A percentile compares a stretch with the other conserved stretches of the same genome.
Conservation (phyloP, 78 protist species). For the slime mould (Dictyostelium discoideum) region dicty_2.7 NC_007088.5:3047001-3047500, state of each 20-base stretch:
- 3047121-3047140: not conserved
- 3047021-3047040: slow-evolving; percentile 16
- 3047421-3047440: slow-evolving; percentile 69
- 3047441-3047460: slow-evolving; percentile 74
- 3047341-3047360: slow-evolving; percentile 36
- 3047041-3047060: not conserved
- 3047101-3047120: not conserved
- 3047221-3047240: slow-evolving; percentile 32
- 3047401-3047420: slow-evolving; percentile 11
- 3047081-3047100: slow-evolving; percentile 31
- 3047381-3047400: slow-evolving; percentile 25
- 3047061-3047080: slow-evolving; percentile 15
- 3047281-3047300: slow-evolving; percentile 23
- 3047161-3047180: slow-evolving; percentile 30
- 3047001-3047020: slow-evolving; percentile 18
- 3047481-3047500: slow-evolving; percentile 75
- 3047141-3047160: slow-evolving; percentile 29
- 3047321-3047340: slow-evolving; percentile 39
- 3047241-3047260: slow-evolving; percentile 35
- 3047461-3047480: slow-evolving; percentile 71
- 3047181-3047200: slow-evolving; percentile 21
- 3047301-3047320: slow-evolving; percentile 42
- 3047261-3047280: slow-evolving; percentile 62
- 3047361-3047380: not conserved
- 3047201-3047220: not conserved